A percentile compares a stretch with the other conserved stretches of the same genome.
Conservation (phyloP, 257 asterid genomes). For the Marsdenia floribunda region DNA sequence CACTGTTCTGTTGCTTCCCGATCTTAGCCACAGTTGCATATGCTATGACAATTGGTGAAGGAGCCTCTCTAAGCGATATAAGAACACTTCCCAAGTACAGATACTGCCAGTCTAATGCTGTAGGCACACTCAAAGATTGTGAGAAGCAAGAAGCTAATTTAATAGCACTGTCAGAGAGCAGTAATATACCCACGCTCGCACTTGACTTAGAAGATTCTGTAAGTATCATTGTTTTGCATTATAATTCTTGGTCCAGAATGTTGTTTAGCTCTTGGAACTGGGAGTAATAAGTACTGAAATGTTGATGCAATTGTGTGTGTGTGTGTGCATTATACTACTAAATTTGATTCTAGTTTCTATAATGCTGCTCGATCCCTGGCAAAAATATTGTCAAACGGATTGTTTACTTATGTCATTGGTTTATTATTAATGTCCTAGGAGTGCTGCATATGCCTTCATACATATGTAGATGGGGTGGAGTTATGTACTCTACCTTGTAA, state of each 20-base stretch:
- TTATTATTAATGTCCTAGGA: conserved; percentile 40
- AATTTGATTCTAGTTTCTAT: too few relatives aligned
- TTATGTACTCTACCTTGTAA: conserved; percentile 75
- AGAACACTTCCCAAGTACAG: conserved; percentile 63
- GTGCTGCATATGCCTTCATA: conserved; percentile 87
- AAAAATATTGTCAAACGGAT: neutral
- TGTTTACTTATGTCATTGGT: neutral
- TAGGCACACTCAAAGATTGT: conserved; percentile 17
- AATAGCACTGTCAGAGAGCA: conserved; percentile 24
- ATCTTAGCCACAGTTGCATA: conserved; percentile 67
- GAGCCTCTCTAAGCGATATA: conserved; percentile 84
- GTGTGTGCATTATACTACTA: too few relatives aligned
- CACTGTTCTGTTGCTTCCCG: conserved; percentile 74
- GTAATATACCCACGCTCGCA: conserved; percentile 38
- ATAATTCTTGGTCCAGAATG: neutral
- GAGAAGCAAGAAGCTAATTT: conserved; percentile 30
- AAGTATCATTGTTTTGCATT: conserved; percentile 23
- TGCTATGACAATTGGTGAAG: conserved; percentile 63
- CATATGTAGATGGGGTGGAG: conserved; percentile 69
- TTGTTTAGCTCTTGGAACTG: neutral
- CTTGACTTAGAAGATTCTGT: conserved; percentile 79
- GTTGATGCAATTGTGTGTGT: neutral
- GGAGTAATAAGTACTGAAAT: neutral
- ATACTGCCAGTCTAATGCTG: conserved; percentile 34
- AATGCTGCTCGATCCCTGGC: neutral